Conservation (phyloP, 257 asterid genomes). For the Mitragyna speciosa region DNA sequence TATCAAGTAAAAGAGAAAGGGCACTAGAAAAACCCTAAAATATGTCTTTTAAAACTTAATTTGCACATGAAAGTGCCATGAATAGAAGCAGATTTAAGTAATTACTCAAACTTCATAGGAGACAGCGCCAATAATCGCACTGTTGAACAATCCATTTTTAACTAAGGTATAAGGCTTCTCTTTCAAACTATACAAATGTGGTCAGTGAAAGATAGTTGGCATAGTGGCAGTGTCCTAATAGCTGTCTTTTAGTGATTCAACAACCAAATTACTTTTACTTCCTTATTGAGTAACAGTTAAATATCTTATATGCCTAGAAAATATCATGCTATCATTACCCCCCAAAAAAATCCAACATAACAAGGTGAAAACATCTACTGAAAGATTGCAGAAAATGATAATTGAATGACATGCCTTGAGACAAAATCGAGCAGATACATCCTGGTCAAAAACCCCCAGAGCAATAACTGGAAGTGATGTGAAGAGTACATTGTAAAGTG, state of each 20-base stretch:
- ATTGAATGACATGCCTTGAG: constrained; percentile 54
- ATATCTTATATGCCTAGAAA: not conserved
- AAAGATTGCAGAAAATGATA: not conserved
- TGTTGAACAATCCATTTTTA: not conserved
- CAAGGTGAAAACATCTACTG: not conserved
- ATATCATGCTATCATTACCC: not conserved
- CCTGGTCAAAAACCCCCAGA: constrained; percentile 90
- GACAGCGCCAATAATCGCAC: not conserved
- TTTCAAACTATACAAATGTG: not conserved
- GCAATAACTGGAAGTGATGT: constrained; percentile 92
- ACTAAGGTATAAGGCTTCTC: not conserved
- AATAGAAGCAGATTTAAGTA: not conserved
- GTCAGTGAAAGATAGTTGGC: not conserved
- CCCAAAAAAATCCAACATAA: not conserved
- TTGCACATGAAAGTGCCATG: not conserved
- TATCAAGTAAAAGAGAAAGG: not conserved
- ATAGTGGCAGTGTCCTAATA: not conserved
- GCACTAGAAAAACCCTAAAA: not conserved
- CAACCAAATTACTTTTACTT: not conserved
- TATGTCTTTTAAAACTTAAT: not conserved
- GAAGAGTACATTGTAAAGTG: constrained; percentile 87
- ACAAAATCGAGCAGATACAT: constrained; percentile 80
- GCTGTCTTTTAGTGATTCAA: not conserved
- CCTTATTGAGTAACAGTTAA: not conserved
- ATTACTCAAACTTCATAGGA: not conserved